Percentiles rank a stretch among this genome's conserved stretches.
These are phyloP conservation scores for Eucalyptus rudis DNA, from an alignment of 345 rosid species.

Conservation along the genomic window DNA sequence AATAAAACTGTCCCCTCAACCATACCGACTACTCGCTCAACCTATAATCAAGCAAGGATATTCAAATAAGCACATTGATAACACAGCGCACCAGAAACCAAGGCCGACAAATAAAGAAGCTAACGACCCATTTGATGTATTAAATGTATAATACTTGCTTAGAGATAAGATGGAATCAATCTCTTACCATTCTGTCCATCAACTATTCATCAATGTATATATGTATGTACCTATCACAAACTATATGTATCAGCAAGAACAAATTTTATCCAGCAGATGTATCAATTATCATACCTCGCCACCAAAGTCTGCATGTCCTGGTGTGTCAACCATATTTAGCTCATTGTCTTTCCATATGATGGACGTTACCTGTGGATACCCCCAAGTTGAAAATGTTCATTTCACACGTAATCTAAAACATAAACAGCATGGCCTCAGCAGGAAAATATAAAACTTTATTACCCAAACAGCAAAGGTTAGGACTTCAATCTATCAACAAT, in stretches of 20 bases:
- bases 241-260: neutral
- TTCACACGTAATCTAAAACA: neutral
- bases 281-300: slow-evolving; percentile 62
- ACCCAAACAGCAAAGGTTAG: neutral
- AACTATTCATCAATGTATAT: neutral
- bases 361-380: slow-evolving; percentile 56
- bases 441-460: neutral
- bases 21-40: slow-evolving; percentile 93
- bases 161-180: neutral
- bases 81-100: neutral
- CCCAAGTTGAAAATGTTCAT: neutral
- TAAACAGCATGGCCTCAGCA: neutral
- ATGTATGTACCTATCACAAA: neutral
- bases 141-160: neutral
- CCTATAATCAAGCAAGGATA: slow-evolving; percentile 22
- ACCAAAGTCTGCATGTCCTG: slow-evolving; percentile 99
- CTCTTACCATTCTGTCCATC: neutral
- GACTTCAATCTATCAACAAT: neutral
- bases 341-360: slow-evolving; percentile 80
- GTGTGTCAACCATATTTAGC: slow-evolving; percentile 97
- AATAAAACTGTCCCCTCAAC: slow-evolving; percentile 98
- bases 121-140: neutral
- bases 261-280: neutral
- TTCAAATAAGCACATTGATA: neutral
- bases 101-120: neutral